phyloP scores from a whole-genome alignment of 2,329 filamentous ascomycete genomes.

The Cladosporium cucumerinum region DNA sequence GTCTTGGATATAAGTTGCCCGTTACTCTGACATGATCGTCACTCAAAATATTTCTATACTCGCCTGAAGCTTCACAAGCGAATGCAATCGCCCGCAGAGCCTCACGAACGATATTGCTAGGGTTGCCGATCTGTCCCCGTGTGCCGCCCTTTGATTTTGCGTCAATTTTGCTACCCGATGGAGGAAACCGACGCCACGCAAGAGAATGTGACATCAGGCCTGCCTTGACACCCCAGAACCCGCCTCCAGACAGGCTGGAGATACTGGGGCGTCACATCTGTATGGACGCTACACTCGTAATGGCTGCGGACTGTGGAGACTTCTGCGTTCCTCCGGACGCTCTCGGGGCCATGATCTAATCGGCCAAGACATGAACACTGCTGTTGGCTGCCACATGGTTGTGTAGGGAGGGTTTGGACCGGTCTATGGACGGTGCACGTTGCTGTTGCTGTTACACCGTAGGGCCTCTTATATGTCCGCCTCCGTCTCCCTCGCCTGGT shows the following conservation, averaged over 20 bases:
- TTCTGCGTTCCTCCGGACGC: not conserved
- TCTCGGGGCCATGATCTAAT: constrained; percentile 3
- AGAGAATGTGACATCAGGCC: not conserved
- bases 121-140: not conserved
- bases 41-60: not conserved
- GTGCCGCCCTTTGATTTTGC: not conserved
- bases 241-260: constrained; percentile 8
- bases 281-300: constrained; percentile 5
- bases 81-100: constrained; percentile 3
- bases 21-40: not conserved
- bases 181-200: constrained; percentile 14
- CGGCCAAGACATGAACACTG: constrained; percentile 15
- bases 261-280: constrained; percentile 13
- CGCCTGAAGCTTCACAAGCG: not conserved
- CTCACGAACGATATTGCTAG: not conserved
- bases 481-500: not conserved
- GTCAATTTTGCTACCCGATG: constrained; percentile 3
- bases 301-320: not conserved
- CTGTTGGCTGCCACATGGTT: constrained; percentile 14
- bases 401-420: constrained; percentile 8
- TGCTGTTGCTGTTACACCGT: not conserved
- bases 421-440: constrained; percentile 2
- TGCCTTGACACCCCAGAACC: not conserved
- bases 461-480: constrained; percentile 9
- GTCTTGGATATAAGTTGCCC: not conserved